Evolutionary conservation across 2,329 filamentous ascomycete genomes (phyloP).

Genomic region (Xylariaceae sp.): DNA sequence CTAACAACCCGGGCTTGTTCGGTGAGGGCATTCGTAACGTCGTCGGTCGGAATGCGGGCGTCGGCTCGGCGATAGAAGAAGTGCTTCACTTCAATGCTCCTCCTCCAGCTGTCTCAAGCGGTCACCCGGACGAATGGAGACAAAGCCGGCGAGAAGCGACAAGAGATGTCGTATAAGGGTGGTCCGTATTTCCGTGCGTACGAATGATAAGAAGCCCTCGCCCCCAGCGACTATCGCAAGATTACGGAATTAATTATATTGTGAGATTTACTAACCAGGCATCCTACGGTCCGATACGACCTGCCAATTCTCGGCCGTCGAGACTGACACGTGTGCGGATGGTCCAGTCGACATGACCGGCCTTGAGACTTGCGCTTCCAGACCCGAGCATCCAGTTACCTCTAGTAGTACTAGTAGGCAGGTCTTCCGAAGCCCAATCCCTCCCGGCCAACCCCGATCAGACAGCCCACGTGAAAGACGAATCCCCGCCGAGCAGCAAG

Average conservation of each 20-base stretch:
- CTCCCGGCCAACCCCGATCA: no score
- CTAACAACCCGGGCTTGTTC: conserved; percentile 30
- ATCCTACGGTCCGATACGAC: background rate
- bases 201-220: background rate
- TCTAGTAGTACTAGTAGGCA: no score
- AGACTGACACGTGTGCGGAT: background rate
- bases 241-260: background rate
- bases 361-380: no score
- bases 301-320: background rate
- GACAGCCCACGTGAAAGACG: no score
- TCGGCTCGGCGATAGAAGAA: conserved; percentile 7
- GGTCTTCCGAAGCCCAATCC: no score
- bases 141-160: conserved; percentile 29
- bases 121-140: conserved; percentile 28
- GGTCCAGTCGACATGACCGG: no score
- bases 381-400: no score
- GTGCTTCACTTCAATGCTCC: conserved; percentile 5
- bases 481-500: no score
- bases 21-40: conserved; percentile 33
- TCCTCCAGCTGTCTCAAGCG: conserved; percentile 15
- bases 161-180: no score
- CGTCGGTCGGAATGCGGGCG: conserved; percentile 12
- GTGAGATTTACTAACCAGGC: background rate
- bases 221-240: background rate
- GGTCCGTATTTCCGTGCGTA: background rate